A percentile compares a stretch with the other conserved stretches of the same genome.
Evolutionary conservation across 148 eudicot species (phyloP).

Genomic region (Silene uniflora): DNA sequence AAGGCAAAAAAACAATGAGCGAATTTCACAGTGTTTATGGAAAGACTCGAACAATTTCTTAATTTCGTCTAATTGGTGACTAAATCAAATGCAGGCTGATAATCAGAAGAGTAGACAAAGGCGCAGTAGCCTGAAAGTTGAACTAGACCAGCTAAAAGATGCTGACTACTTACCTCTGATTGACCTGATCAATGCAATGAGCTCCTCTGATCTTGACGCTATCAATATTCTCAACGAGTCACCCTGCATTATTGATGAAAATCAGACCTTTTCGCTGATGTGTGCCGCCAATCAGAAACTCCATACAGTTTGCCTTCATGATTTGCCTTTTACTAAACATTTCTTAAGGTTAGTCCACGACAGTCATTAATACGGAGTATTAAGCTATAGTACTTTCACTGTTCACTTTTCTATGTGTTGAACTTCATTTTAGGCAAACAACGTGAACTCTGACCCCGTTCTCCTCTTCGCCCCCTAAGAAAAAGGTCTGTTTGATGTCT

Average conservation of each 20-base stretch:
- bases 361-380: no score
- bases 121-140: constrained; percentile 32
- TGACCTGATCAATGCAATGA: constrained; percentile 32
- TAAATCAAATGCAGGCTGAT: constrained; percentile 37
- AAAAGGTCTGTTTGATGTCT: no score
- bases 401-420: background rate
- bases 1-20: no score
- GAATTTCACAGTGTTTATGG: no score
- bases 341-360: constrained; percentile 40
- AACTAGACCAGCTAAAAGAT: constrained; percentile 42
- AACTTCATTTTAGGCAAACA: background rate
- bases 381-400: no score
- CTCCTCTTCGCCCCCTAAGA: no score
- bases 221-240: constrained; percentile 36
- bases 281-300: constrained; percentile 43
- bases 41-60: background rate
- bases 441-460: no score
- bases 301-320: constrained; percentile 40
- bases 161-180: constrained; percentile 44
- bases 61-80: background rate
- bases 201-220: constrained; percentile 34
- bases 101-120: constrained; percentile 30
- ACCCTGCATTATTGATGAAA: constrained; percentile 36
- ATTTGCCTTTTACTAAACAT: constrained; percentile 42
- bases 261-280: constrained; percentile 39